Evolutionary conservation across 225 moss, liverwort and hornwort genomes (phyloP).

Genomic region (Neckera pumila): DNA sequence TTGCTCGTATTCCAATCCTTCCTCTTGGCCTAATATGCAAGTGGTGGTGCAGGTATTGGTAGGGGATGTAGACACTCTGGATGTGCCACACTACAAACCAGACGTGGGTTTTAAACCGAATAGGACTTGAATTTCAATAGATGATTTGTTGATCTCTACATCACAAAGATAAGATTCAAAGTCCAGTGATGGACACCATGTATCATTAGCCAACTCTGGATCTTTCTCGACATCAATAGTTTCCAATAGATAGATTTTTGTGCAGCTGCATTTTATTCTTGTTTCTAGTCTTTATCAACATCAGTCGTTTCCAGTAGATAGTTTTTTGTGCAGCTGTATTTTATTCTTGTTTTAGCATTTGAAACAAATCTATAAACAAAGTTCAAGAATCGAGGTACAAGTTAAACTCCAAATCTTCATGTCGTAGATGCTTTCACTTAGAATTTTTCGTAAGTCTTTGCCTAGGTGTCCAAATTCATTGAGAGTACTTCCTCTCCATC

Average conservation of each 20-base stretch:
- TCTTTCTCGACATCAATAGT: background rate
- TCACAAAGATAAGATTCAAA: background rate
- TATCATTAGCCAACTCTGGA: background rate
- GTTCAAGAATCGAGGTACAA: background rate
- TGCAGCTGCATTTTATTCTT: background rate
- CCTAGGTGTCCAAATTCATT: background rate
- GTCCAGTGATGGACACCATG: background rate
- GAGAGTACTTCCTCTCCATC: background rate
- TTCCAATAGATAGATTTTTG: background rate
- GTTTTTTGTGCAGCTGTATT: background rate
- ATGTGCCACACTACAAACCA: background rate
- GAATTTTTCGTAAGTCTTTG: background rate
- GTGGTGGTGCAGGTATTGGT: slow-evolving; percentile 31
- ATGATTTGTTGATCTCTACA: background rate
- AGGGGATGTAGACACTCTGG: background rate
- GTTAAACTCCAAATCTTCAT: background rate
- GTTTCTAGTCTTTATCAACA: background rate
- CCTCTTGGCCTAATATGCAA: slow-evolving; percentile 28
- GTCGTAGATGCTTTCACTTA: background rate
- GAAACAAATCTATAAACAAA: background rate
- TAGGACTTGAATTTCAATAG: background rate
- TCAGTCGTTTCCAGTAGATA: background rate
- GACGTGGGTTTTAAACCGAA: background rate
- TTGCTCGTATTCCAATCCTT: slow-evolving; percentile 43
- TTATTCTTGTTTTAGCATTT: background rate